Conservation (phyloP, 495 filamentous ascomycete genomes). For the Usnea hakonensis region DNA sequence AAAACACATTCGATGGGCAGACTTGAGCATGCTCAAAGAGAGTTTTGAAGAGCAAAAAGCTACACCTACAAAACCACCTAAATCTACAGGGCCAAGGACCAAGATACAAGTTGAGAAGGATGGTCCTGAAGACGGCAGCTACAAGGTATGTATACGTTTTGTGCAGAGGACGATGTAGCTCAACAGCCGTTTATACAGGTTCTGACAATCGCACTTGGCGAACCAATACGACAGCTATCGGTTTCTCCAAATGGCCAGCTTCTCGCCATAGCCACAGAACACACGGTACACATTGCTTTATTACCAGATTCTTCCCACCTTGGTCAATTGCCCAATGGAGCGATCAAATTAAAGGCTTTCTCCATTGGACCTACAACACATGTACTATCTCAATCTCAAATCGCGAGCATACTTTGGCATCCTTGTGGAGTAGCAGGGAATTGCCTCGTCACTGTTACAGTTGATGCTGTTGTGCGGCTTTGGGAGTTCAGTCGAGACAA, state of each 20-base stretch:
- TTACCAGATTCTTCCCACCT: slow-evolving; percentile 71
- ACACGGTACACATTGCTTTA: slow-evolving; percentile 75
- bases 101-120: slow-evolving; percentile 11
- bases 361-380: slow-evolving; percentile 83
- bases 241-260: slow-evolving; percentile 73
- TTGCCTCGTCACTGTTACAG: slow-evolving; percentile 74
- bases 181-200: slow-evolving; percentile 12
- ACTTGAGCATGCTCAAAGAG: slow-evolving; percentile 67
- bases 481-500: slow-evolving; percentile 79
- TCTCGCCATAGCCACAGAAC: slow-evolving; percentile 72
- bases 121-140: slow-evolving; percentile 17
- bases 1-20: slow-evolving; percentile 80
- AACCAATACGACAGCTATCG: slow-evolving; percentile 70
- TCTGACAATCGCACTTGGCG: slow-evolving; percentile 62
- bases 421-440: slow-evolving; percentile 65
- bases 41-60: slow-evolving; percentile 49
- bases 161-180: not conserved
- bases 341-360: slow-evolving; percentile 69
- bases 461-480: slow-evolving; percentile 73
- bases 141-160: slow-evolving; percentile 16
- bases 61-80: slow-evolving; percentile 21
- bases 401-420: slow-evolving; percentile 79
- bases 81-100: not conserved
- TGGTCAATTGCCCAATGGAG: slow-evolving; percentile 46
- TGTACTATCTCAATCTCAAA: slow-evolving; percentile 68